Conservation (phyloP, 345 rosid genomes). For the Lagerstroemia speciosa region DNA sequence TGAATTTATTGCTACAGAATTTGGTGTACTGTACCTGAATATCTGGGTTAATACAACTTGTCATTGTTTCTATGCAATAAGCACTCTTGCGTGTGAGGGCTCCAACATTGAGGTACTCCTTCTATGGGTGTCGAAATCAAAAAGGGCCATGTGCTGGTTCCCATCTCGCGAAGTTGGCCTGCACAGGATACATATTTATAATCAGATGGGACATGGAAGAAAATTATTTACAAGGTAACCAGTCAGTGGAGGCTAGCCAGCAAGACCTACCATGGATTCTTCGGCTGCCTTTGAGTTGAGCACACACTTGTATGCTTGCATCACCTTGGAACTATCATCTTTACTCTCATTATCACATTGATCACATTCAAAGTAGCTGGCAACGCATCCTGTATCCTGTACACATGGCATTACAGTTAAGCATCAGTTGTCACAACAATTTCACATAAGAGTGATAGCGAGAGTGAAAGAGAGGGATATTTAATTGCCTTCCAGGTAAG, state of each 20-base stretch:
- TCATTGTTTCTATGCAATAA: constrained; percentile 51
- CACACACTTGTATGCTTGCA: constrained; percentile 47
- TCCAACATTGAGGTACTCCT: constrained; percentile 58
- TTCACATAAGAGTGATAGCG: too few species aligned
- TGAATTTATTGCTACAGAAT: too few species aligned
- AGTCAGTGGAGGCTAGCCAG: not conserved
- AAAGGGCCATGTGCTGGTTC: constrained; percentile 74
- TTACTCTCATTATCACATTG: constrained; percentile 20
- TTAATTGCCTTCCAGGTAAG: constrained; percentile 51
- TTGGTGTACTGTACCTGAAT: constrained; percentile 46
- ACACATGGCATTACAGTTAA: not conserved
- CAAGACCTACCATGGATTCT: constrained; percentile 45
- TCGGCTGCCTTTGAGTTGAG: constrained; percentile 66
- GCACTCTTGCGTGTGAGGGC: constrained; percentile 55
- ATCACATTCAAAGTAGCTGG: constrained; percentile 36
- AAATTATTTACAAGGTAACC: too few species aligned
- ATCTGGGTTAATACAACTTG: constrained; percentile 32
- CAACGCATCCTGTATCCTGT: constrained; percentile 28
- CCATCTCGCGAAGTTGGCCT: constrained; percentile 72
- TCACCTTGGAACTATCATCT: constrained; percentile 25
- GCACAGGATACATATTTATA: not conserved
- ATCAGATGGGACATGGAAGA: too few species aligned
- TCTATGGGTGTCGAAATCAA: constrained; percentile 71
- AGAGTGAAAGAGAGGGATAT: too few species aligned
- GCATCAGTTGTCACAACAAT: not conserved